These are phyloP conservation scores for Pleurotus pulmonarius DNA, from an alignment of 768 basidiomycete genomes.

Conservation along the genomic window DNA sequence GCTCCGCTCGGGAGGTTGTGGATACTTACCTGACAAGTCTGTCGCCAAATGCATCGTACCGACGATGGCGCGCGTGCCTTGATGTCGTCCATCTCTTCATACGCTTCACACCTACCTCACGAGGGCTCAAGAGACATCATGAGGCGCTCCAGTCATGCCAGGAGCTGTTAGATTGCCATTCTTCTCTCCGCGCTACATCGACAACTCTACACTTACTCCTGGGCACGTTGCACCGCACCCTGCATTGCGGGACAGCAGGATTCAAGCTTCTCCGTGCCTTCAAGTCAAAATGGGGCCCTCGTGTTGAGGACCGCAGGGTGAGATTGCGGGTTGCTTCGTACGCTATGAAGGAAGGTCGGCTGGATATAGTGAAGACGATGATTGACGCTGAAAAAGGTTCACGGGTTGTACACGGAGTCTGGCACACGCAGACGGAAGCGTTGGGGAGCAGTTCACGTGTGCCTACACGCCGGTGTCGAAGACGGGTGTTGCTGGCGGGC, in stretches of 20 bases:
- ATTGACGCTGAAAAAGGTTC: slow-evolving; percentile 10
- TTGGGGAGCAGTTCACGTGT: background rate
- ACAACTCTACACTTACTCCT: slow-evolving; percentile 60
- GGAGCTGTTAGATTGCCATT: slow-evolving; percentile 42
- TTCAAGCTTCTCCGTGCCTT: slow-evolving; percentile 40
- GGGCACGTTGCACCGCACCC: slow-evolving; percentile 41
- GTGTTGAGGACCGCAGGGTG: slow-evolving; percentile 54
- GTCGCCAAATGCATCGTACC: slow-evolving; percentile 35
- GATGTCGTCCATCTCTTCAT: slow-evolving; percentile 56
- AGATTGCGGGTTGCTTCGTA: slow-evolving; percentile 54
- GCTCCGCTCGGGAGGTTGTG: slow-evolving; percentile 41
- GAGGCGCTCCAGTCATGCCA: slow-evolving; percentile 39
- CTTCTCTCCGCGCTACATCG: slow-evolving; percentile 50
- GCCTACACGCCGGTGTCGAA: background rate
- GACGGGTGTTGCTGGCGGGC: background rate
- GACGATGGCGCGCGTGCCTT: slow-evolving; percentile 33
- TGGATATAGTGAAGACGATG: slow-evolving; percentile 41
- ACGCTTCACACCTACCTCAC: slow-evolving; percentile 24
- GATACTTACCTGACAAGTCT: slow-evolving; percentile 46
- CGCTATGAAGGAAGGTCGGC: slow-evolving; percentile 63
- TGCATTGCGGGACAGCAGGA: slow-evolving; percentile 54
- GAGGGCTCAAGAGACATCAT: slow-evolving; percentile 41
- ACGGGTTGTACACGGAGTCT: slow-evolving; percentile 9
- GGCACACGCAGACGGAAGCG: background rate
- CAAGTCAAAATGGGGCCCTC: slow-evolving; percentile 50